Evolutionary conservation across 257 asterid genomes (phyloP).

Genomic region (Nicotiana sylvestris): DNA sequence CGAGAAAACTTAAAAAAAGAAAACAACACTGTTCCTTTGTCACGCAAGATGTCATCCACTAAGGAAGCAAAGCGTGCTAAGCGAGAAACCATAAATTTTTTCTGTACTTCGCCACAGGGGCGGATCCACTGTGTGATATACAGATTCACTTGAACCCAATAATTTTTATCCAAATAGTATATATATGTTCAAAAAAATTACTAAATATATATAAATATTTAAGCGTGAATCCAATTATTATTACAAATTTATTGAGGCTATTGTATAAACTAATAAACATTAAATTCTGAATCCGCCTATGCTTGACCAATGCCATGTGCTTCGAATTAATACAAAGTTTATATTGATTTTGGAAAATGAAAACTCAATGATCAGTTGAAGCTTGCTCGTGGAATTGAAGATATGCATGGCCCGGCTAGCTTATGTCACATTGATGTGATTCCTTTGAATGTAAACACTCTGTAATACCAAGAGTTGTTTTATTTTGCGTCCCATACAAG

Average conservation of each 20-base stretch:
- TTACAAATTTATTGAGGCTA: too few relatives aligned
- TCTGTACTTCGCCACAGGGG: not conserved
- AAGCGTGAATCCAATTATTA: not conserved
- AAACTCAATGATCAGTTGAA: conserved; percentile 41
- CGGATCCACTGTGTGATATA: not conserved
- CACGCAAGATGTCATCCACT: too few relatives aligned
- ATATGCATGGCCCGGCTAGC: conserved; percentile 72
- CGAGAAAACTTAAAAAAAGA: too few relatives aligned
- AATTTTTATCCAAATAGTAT: too few relatives aligned
- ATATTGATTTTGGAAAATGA: not conserved
- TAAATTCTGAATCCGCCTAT: too few relatives aligned
- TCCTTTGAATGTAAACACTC: conserved; percentile 64
- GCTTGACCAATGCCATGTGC: not conserved
- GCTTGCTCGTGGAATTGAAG: conserved; percentile 58
- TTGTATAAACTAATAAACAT: too few relatives aligned
- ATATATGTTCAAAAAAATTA: too few relatives aligned
- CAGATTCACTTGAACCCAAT: too few relatives aligned
- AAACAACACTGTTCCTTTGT: too few relatives aligned
- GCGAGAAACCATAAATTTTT: not conserved
- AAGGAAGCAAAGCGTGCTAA: not conserved
- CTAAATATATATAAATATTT: too few relatives aligned
- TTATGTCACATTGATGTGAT: conserved; percentile 47
- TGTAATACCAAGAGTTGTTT: conserved; percentile 28
- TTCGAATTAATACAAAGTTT: not conserved
- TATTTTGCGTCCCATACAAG: too few relatives aligned